Base-by-base conservation (phyloP, 305 asterid species). In the Plantago coronopus region DNA sequence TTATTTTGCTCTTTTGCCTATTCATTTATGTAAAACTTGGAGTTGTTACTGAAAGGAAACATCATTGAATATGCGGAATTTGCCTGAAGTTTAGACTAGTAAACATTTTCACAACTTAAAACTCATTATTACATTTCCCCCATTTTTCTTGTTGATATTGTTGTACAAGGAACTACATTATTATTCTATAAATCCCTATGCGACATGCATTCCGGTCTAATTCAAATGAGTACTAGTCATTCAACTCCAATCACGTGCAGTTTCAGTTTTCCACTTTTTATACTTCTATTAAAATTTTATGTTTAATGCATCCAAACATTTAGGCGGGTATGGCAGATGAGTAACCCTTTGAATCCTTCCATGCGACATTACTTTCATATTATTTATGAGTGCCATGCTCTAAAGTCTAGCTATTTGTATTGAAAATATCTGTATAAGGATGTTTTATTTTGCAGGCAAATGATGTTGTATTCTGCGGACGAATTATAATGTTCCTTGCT, bases 401-500 rank as follows among this genome's bases (percentile, higher is more conserved):
- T 9, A 29, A 29, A 29, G 37, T 29, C 37, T 29, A 29, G 37
- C 37, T 29, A 29, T 29, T 7, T 25, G 7, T 23, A 6, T 4
- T 13, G 16, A 13, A 22, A 53, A 53, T 13, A 25, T 53, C 62
- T 37, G 22, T 53, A 40, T 57, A 9, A 61, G 42, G 13, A 34
- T 34, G 42, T 57, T 47, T 72, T 54, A 54, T 62, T 18, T 74
- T 83, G 71, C 84, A 86, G 98, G 98, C 96, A 62, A 91, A 91
- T 81, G 96, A 91, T 76, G 98, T 91, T 13, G 98, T 91, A 66
- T 91, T 91, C 72, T 88, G 96, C 53, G 98, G 98, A 66, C 88
- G 98, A 70, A 88, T 91, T 67, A 91, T 91, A 65, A 91, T 91
- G 98, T 91, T 91, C 79, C 98, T 91, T 59, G 96, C 98, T 56